Base-by-base conservation (phyloP, 306 rosid species). In the Boehmeria nivea region DNA sequence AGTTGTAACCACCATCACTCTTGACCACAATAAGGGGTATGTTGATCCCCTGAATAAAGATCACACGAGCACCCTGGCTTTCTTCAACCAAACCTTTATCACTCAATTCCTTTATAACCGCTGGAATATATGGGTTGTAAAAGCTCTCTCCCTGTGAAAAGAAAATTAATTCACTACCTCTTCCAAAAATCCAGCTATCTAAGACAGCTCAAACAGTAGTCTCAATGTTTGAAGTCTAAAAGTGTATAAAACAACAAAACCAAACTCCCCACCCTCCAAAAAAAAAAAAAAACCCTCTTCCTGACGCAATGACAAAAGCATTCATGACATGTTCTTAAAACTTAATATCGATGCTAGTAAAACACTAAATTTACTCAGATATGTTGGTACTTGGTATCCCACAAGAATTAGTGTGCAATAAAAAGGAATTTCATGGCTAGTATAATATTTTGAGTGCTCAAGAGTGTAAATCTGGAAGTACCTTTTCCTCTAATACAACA, bases 1-100 rank as follows among this genome's bases (percentile, higher is more conserved):
- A 93, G 64, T 93, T 93, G 84, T 68, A 87, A 67, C 96, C 95
- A 49, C 95, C 99, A 71, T 87, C 96, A 40, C 99, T 87, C 86
- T 93, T 93, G 71, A 87, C 95, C 66, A 85, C 99, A 67, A 87
- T 87, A 33, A 87, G 81, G 22, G 99, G 99, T 67, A 85, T 85
- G 36, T 76, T 85, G 55, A 69, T 56, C 66, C 81, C 95, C 63
- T 87, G 84, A 26, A 93, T 24, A 59, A 57, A 74, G 63, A 93
- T 85, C 63, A 93, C 95, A 45, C 84, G 95, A 40, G 96, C 99
- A 61, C 99, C 99, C 21, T 87, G 59, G 25, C 88, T 79, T 16
- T 87, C 99, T 74, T 82, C 81, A 69, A 93, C 60, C 51, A 87
- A 46, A 61, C 89, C 93, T 70, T 78, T 65, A 27, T 64, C 67